Evolutionary conservation across 371 early-diverging fungal species (phyloP).

Genomic region (Thermomucor indicae-seudaticae): DNA sequence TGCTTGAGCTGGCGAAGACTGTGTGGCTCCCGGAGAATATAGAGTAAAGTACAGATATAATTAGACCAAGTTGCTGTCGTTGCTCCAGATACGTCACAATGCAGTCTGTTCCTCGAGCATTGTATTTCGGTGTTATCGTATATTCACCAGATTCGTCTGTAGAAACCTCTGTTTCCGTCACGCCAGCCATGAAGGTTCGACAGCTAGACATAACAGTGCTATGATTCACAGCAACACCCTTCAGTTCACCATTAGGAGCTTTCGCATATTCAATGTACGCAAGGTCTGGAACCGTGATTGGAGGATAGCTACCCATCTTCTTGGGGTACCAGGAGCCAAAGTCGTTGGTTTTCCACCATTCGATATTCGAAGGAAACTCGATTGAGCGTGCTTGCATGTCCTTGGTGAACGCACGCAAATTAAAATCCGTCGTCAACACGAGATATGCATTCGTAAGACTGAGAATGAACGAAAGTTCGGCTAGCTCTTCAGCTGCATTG

Average conservation of each 20-base stretch:
- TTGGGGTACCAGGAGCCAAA: slow-evolving; percentile 60
- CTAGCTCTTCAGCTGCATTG: slow-evolving; percentile 73
- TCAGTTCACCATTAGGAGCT: slow-evolving; percentile 77
- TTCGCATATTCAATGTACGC: slow-evolving; percentile 88
- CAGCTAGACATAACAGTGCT: slow-evolving; percentile 75
- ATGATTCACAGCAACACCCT: slow-evolving; percentile 81
- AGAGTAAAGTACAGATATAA: slow-evolving; percentile 63
- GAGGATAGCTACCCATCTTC: slow-evolving; percentile 40
- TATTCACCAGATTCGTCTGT: slow-evolving; percentile 5
- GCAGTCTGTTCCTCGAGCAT: slow-evolving; percentile 31
- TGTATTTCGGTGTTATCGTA: slow-evolving; percentile 5
- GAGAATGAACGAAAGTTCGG: slow-evolving; percentile 74
- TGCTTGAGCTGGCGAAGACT: slow-evolving; percentile 59
- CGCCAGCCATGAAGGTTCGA: slow-evolving; percentile 22
- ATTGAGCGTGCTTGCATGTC: slow-evolving; percentile 58
- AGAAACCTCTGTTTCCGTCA: slow-evolving; percentile 17
- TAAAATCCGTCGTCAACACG: slow-evolving; percentile 79
- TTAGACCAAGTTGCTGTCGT: slow-evolving; percentile 78
- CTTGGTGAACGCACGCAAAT: slow-evolving; percentile 64
- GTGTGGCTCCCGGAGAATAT: slow-evolving; percentile 70
- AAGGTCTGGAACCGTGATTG: slow-evolving; percentile 50
- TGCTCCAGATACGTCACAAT: slow-evolving; percentile 75
- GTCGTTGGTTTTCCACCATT: slow-evolving; percentile 79
- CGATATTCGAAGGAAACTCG: slow-evolving; percentile 62
- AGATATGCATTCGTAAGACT: slow-evolving; percentile 59